phyloP scores from a whole-genome alignment of 2,329 filamentous ascomycete species.

The Fusarium domesticum region DNA sequence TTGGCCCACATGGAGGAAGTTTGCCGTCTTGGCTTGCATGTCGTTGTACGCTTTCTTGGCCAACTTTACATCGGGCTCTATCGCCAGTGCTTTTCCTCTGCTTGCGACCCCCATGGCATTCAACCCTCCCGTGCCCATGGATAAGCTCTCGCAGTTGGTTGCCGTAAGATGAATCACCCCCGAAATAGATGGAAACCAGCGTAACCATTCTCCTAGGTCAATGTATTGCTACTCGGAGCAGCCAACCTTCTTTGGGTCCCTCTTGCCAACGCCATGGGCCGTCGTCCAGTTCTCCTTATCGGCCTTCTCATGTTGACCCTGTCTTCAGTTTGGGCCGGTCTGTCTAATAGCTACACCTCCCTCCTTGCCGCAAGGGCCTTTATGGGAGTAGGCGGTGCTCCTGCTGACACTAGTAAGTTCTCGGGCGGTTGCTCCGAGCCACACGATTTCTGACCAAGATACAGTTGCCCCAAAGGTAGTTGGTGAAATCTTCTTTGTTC shows the following conservation, averaged over 20 bases:
- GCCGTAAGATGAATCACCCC: conserved; percentile 26
- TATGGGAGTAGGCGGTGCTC: conserved; percentile 34
- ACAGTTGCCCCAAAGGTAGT: conserved; percentile 33
- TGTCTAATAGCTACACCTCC: conserved; percentile 22
- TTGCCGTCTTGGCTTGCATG: conserved; percentile 25
- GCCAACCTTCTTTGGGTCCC: conserved; percentile 39
- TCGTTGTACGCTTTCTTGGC: conserved; percentile 35
- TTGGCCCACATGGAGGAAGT: conserved; percentile 34
- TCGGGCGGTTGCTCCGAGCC: neutral
- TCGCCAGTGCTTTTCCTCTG: conserved; percentile 34
- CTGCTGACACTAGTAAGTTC: conserved; percentile 27
- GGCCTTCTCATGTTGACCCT: conserved; percentile 30
- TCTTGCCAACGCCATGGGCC: conserved; percentile 35
- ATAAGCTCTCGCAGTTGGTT: conserved; percentile 10
- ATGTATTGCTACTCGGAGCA: conserved; percentile 34
- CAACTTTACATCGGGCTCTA: conserved; percentile 33
- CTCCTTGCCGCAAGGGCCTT: conserved; percentile 32
- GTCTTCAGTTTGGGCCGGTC: conserved; percentile 28
- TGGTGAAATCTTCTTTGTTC: conserved; percentile 37
- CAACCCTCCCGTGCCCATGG: conserved; percentile 10
- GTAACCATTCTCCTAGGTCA: conserved; percentile 23
- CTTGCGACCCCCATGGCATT: neutral
- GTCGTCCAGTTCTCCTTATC: conserved; percentile 31
- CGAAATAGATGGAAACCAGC: neutral
- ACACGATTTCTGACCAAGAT: neutral